Evolutionary conservation across 371 early-diverging fungal genomes (phyloP).

Genomic region (Lichtheimia ornata): DNA sequence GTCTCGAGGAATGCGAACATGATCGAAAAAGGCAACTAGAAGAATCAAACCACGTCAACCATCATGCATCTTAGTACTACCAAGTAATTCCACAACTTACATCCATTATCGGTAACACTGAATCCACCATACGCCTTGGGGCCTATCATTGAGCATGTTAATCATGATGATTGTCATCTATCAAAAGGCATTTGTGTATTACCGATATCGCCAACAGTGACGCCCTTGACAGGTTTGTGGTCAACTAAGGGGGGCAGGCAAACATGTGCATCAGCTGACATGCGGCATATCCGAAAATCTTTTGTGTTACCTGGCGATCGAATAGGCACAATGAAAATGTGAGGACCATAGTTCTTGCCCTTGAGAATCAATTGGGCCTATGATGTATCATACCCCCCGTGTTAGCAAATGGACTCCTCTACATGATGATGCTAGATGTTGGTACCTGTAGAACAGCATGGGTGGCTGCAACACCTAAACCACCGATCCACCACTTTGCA

Average conservation of each 20-base stretch:
- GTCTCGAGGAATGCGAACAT: conserved; percentile 74
- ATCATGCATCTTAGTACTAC: neutral
- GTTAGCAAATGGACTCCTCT: too few relatives aligned
- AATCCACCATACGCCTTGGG: conserved; percentile 77
- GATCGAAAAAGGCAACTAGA: conserved; percentile 64
- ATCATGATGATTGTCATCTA: too few relatives aligned
- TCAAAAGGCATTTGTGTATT: too few relatives aligned
- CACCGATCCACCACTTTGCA: conserved; percentile 93
- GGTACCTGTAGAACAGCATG: conserved; percentile 76
- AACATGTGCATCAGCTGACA: neutral
- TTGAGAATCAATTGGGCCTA: conserved; percentile 77
- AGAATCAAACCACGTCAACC: neutral
- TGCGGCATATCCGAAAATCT: neutral
- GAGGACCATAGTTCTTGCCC: conserved; percentile 77
- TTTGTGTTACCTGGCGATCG: conserved; percentile 57
- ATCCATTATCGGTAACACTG: conserved; percentile 82
- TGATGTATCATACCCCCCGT: neutral
- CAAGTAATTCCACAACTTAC: conserved; percentile 33
- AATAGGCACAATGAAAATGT: conserved; percentile 84
- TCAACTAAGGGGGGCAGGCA: conserved; percentile 33
- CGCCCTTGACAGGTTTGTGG: conserved; percentile 72
- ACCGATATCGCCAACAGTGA: conserved; percentile 81
- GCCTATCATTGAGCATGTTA: conserved; percentile 37
- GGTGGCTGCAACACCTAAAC: conserved; percentile 62
- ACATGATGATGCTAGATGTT: too few relatives aligned